Conservation (phyloP, 371 early-diverging fungal species). For the Mucor circinelloides region DNA sequence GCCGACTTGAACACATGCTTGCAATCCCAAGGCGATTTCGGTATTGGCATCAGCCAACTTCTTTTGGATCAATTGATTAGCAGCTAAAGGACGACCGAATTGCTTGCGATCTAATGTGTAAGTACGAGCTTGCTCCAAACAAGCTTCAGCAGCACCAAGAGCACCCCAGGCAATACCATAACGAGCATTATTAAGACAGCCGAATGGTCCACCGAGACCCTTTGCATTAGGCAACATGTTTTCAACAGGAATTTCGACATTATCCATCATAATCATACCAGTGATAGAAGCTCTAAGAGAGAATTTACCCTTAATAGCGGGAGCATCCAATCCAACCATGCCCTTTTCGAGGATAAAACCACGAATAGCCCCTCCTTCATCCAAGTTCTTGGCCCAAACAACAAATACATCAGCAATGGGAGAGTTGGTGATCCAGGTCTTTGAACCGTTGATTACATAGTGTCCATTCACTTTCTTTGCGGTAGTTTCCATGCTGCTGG, state of each 20-base stretch:
- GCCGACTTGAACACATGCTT: constrained; percentile 92
- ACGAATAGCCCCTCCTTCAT: constrained; percentile 85
- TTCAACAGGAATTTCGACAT: constrained; percentile 89
- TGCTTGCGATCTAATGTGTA: constrained; percentile 90
- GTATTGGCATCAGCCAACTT: constrained; percentile 96
- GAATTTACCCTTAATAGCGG: constrained; percentile 94
- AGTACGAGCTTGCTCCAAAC: constrained; percentile 86
- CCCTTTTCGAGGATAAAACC: constrained; percentile 95
- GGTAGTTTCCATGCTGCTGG: constrained; percentile 91
- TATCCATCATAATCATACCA: constrained; percentile 99
- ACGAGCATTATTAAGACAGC: constrained; percentile 97
- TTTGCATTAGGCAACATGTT: constrained; percentile 88
- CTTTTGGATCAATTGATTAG: constrained; percentile 95
- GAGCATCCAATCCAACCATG: constrained; percentile 87
- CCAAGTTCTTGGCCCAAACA: constrained; percentile 93
- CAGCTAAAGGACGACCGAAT: constrained; percentile 94
- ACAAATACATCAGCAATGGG: constrained; percentile 98
- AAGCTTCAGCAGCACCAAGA: constrained; percentile 95
- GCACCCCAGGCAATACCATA: constrained; percentile 98
- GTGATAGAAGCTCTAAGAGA: constrained; percentile 94
- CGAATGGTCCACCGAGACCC: constrained; percentile 97
- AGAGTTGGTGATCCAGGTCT: constrained; percentile 99
- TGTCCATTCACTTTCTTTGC: constrained; percentile 78
- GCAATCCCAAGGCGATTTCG: constrained; percentile 92
- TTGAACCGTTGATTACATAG: constrained; percentile 88